phyloP scores from a whole-genome alignment of 2,329 filamentous ascomycete genomes.

The Pseudocercospora musae region DNA sequence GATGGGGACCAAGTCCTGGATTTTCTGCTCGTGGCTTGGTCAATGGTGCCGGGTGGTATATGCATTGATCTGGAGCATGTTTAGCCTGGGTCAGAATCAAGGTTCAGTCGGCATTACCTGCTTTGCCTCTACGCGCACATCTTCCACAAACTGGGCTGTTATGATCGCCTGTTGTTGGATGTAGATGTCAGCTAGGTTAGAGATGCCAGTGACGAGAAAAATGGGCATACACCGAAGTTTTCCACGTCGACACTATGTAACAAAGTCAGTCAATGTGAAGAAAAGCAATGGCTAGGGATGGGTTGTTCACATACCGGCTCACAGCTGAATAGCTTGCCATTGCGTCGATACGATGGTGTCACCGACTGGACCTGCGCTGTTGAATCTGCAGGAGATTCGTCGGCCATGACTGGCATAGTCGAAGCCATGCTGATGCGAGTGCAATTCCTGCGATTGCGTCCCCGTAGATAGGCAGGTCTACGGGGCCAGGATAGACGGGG shows the following conservation, averaged over 20 bases:
- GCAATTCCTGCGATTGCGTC: background rate
- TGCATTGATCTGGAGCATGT: constrained; percentile 28
- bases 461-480: background rate
- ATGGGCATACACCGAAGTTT: constrained; percentile 31
- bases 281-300: background rate
- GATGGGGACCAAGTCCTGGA: constrained; percentile 15
- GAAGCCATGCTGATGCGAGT: background rate
- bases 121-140: constrained; percentile 29
- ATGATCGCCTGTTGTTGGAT: constrained; percentile 23
- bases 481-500: background rate
- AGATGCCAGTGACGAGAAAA: background rate
- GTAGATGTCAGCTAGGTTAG: background rate
- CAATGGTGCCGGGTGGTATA: constrained; percentile 37
- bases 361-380: constrained; percentile 9
- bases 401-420: background rate
- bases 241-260: constrained; percentile 30
- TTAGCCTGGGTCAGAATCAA: too few relatives aligned
- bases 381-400: background rate
- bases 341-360: constrained; percentile 29
- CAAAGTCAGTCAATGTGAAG: background rate
- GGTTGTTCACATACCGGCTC: constrained; percentile 28
- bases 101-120: background rate
- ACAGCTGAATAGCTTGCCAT: constrained; percentile 37
- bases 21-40: constrained; percentile 23
- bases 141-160: constrained; percentile 32